These are phyloP conservation scores for Hygrophoropsis aurantiaca DNA, from an alignment of 768 basidiomycete genomes.

Conservation along the genomic window DNA sequence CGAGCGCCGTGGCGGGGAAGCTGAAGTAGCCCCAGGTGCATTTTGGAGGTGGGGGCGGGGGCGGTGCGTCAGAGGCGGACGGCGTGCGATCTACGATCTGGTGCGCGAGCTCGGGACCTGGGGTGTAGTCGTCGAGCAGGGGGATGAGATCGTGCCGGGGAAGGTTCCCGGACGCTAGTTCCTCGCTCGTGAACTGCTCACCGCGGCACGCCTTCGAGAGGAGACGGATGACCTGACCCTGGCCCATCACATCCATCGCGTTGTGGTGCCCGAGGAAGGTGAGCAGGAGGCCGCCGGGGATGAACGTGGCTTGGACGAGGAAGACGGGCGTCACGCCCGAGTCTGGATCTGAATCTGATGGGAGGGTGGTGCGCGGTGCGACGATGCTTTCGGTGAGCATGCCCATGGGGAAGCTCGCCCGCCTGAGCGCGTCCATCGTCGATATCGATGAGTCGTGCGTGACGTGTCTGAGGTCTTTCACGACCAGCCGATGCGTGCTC, in stretches of 20 bases:
- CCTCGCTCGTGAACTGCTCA: conserved; percentile 6
- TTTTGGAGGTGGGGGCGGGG: not conserved
- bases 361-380: conserved; percentile 1
- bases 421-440: conserved; percentile 4
- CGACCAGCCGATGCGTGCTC: conserved; percentile 2
- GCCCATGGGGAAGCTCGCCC: conserved; percentile 3
- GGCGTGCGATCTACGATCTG: not conserved
- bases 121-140: conserved; percentile 3
- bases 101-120: not conserved
- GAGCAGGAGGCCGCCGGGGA: conserved; percentile 6
- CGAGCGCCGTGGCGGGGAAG: not conserved
- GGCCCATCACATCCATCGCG: conserved; percentile 3
- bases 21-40: conserved; percentile 1
- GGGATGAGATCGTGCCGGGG: conserved; percentile 1
- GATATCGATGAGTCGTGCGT: conserved; percentile 3
- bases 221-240: conserved; percentile 4
- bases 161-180: conserved; percentile 4
- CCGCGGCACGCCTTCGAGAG: conserved; percentile 3
- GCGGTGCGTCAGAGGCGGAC: not conserved
- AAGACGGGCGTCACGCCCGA: conserved; percentile 1
- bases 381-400: conserved; percentile 4
- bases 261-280: conserved; percentile 5
- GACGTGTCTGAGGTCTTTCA: conserved; percentile 3
- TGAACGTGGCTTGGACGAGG: conserved; percentile 3
- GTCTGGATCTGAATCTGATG: conserved; percentile 1